Evolutionary conservation across 352 stramenopile species (phyloP), one percentile per base, ranked within the genome.

Genomic region (Pythium sukuiense): DNA sequence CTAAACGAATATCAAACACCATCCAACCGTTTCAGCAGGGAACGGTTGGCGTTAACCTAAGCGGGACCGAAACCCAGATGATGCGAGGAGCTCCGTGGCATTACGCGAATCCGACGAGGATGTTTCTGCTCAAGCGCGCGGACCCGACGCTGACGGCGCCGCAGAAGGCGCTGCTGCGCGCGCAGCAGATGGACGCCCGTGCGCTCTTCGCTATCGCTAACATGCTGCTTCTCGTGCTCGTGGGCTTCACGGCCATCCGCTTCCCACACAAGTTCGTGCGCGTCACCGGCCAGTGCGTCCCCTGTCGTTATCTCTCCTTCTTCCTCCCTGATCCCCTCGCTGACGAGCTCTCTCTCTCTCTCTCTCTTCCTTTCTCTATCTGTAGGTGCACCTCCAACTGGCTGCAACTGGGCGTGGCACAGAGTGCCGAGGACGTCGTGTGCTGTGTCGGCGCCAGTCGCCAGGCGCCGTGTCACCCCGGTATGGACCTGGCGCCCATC

Each of bases 201-300:
- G 61, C 74, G 12, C 52, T 62, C 29, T 93, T 93, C 65, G 26
- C 83, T 9, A 46, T 63, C 18, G 71, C 65, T 4, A 91, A 90
- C 59, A 68, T 59, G 41, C 66, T 89, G 61, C 78, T 93, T 26
- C 57, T 89, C 55, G 56, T 89, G 26, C 30, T 90, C 52, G 63
- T 90, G 14, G 53, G 76, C 29, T 90, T 85, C 72, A 81, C 79
- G 63, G 74, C 76, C 55, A 55, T 71, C 5, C 79, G 78, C 27
- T 87, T 78, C 64, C 82, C 79, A 20, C 62, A 76, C 67, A 93
- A 93, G 48, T 93, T 80, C 43, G 72, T 91, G 66, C 85, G 85
- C 64, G 75, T 93, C 45, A 63, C 56, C n/a, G 85, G 85, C 65
- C 71, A 83, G 85, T 93, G 77, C 59, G 85, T 88, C 12, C 11